These are phyloP conservation scores for Cladorrhinum sp. DNA, from an alignment of 2,329 filamentous ascomycete species.

Conservation along the genomic window DNA sequence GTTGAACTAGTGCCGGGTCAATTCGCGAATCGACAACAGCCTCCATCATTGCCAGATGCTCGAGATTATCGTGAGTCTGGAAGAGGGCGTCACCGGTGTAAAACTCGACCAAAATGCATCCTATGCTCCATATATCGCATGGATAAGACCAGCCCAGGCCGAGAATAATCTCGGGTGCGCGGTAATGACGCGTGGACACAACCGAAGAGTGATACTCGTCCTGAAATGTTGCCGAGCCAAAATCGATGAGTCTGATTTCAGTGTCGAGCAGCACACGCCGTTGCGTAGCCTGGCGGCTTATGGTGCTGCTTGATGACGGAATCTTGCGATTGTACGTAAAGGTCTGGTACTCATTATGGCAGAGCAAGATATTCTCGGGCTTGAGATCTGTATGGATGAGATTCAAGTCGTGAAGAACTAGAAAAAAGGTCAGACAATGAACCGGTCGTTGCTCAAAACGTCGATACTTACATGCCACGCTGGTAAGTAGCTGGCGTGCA, in stretches of 20 bases:
- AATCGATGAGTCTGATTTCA: constrained; percentile 68
- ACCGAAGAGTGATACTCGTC: constrained; percentile 72
- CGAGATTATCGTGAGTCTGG: constrained; percentile 69
- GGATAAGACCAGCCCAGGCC: constrained; percentile 69
- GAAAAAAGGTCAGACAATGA: constrained; percentile 25
- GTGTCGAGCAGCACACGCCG: constrained; percentile 64
- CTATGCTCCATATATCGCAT: constrained; percentile 72
- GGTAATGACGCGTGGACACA: constrained; percentile 67
- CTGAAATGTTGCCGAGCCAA: constrained; percentile 69
- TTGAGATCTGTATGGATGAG: constrained; percentile 87
- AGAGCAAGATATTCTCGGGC: constrained; percentile 67
- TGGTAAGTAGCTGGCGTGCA: constrained; percentile 93
- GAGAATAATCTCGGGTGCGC: constrained; percentile 68
- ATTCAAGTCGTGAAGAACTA: constrained; percentile 93
- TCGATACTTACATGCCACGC: constrained; percentile 79
- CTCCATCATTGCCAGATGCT: constrained; percentile 75
- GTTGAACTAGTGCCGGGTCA: constrained; percentile 55
- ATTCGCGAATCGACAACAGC: constrained; percentile 60
- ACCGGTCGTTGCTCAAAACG: background rate
- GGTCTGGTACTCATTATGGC: constrained; percentile 63
- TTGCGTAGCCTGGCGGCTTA: constrained; percentile 60
- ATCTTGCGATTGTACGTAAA: constrained; percentile 70
- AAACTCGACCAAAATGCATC: constrained; percentile 69
- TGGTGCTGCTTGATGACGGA: constrained; percentile 61
- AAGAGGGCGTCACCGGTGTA: constrained; percentile 69